Evolutionary conservation across 2,329 filamentous ascomycete genomes (phyloP), one percentile per base, ranked within the genome.

Genomic region (Diaporthe longicolla): DNA sequence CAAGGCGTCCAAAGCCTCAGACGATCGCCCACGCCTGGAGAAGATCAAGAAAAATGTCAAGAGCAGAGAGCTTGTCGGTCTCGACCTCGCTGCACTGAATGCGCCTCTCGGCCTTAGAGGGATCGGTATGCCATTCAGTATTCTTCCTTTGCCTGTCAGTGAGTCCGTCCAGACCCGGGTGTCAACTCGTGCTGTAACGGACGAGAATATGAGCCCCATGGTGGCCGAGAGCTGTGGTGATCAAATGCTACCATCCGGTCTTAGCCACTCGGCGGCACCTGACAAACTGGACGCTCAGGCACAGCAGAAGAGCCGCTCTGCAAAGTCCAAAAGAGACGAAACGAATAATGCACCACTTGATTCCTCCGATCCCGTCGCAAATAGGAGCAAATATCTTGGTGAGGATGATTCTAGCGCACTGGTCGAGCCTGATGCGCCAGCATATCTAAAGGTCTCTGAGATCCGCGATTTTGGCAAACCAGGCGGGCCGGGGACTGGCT

Each of bases 31-130:
- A 15, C 82, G 82, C 11, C 81, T 87, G 24, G 81, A 82, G 1
- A 83, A 79, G 55, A 79, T 88, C 73, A 82, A 83, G 29, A 86
- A 83, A 76, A 84, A 84, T 55, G 79, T 87, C 58, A 86, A 83
- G 74, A 87, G 86, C 77, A 85, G 80, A 75, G 86, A 88, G 72
- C 82, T 88, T n/a, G 81, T 88, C 68, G 86, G 86, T 4, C 85
- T 84, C 59, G 61, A 71, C 5, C 59, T 75, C 21, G 50, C 55
- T 32, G 61, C 69, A 24, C 68, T 72, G 54, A 72, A 74, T 9
- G 72, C 61, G 13, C 59, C 61, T 55, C 61, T 72, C 57, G 61
- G 72, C 68, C 61, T 57, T 75, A 74, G 74, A 52, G 68, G 68
- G 40, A 58, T 74, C 48, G 74, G 74, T 35, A 66, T 75, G 48